Conservation (phyloP, 2,329 filamentous ascomycete species). For the Fusarium verticillioides region DNA sequence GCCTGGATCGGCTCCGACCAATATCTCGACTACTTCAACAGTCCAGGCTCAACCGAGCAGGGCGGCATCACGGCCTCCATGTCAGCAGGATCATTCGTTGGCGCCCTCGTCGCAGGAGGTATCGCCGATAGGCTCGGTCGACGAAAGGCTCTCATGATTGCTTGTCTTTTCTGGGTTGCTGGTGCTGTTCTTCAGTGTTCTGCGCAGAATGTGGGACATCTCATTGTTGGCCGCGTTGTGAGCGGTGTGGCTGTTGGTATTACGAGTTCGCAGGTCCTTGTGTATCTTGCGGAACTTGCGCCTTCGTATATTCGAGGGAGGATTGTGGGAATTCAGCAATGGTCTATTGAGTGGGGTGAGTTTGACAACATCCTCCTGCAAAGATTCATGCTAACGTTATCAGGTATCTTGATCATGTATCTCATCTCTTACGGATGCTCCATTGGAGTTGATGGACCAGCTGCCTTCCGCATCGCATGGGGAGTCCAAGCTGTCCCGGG, state of each 20-base stretch:
- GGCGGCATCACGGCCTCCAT: constrained; percentile 63
- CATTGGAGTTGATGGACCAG: constrained; percentile 61
- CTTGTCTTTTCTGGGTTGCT: constrained; percentile 61
- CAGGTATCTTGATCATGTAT: constrained; percentile 77
- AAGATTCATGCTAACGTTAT: neutral
- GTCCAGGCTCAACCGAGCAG: constrained; percentile 57
- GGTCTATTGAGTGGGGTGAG: constrained; percentile 72
- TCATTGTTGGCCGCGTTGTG: constrained; percentile 67
- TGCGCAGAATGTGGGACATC: constrained; percentile 65
- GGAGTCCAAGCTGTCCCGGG: constrained; percentile 72
- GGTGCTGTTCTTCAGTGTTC: constrained; percentile 70
- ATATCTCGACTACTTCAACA: constrained; percentile 64
- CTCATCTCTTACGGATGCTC: constrained; percentile 73
- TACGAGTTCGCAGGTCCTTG: constrained; percentile 73
- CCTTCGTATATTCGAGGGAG: constrained; percentile 67
- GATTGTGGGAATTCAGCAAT: constrained; percentile 78
- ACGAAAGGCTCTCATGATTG: constrained; percentile 58
- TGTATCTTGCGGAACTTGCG: constrained; percentile 75
- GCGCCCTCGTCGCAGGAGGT: constrained; percentile 57
- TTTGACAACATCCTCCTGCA: accelerated
- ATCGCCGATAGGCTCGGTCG: constrained; percentile 60
- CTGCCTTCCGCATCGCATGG: constrained; percentile 73
- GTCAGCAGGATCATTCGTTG: constrained; percentile 60
- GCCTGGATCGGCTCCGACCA: constrained; percentile 64
- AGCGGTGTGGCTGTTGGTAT: constrained; percentile 75